These are phyloP conservation scores for Eucalyptus albens DNA, from an alignment of 345 rosid genomes.

Conservation along the genomic window DNA sequence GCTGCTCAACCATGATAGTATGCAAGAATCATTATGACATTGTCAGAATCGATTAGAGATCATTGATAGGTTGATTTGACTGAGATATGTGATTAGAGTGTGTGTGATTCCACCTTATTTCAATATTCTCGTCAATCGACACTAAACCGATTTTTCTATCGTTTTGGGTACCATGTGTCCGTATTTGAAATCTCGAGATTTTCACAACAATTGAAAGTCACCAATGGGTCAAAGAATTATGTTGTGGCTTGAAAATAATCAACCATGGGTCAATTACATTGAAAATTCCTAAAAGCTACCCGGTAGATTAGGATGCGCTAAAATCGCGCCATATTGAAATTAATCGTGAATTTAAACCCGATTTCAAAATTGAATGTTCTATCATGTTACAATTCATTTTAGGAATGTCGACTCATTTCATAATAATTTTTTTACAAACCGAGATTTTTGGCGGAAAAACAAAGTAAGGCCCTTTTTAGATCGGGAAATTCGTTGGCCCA, in stretches of 20 bases:
- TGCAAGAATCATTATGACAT: rapidly evolving
- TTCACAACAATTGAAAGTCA: rapidly evolving
- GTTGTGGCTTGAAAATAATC: no score
- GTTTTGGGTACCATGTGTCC: rapidly evolving
- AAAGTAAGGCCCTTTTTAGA: no score
- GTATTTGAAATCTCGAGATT: no score
- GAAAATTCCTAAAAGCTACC: no score
- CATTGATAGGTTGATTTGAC: rapidly evolving
- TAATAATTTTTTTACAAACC: rapidly evolving
- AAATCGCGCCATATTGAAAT: rapidly evolving
- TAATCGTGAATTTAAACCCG: rapidly evolving
- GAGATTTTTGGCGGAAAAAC: no score
- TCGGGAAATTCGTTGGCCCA: no score
- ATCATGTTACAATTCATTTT: no score
- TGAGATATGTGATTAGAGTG: no score
- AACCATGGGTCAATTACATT: rapidly evolving
- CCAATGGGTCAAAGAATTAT: no score
- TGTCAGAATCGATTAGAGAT: rapidly evolving
- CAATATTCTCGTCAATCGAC: rapidly evolving
- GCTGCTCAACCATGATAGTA: rapidly evolving
- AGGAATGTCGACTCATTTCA: rapidly evolving
- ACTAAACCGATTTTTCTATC: rapidly evolving
- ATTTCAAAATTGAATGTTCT: rapidly evolving
- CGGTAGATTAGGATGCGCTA: rapidly evolving
- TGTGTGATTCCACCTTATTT: rapidly evolving